Conservation (phyloP, 2,329 filamentous ascomycete genomes). For the Calonectria pseudoreteaudii region DNA sequence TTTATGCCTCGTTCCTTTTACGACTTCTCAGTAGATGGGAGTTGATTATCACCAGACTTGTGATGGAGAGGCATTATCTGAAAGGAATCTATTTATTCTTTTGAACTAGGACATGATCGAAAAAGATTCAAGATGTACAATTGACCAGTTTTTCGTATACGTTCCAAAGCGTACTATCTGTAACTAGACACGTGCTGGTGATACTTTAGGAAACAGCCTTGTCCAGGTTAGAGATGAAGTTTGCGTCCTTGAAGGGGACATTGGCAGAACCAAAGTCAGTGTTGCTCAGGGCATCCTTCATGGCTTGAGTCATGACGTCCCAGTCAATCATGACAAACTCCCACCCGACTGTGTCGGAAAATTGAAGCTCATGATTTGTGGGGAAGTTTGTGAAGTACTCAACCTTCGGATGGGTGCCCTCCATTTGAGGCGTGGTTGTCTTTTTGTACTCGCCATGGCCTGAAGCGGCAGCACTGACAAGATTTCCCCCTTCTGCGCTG, state of each 20-base stretch:
- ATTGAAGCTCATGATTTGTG: conserved; percentile 52
- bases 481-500: conserved; percentile 39
- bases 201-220: conserved; percentile 13
- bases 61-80: neutral
- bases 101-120: neutral
- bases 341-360: conserved; percentile 50
- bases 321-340: conserved; percentile 56
- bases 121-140: neutral
- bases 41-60: neutral
- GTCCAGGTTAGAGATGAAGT: conserved; percentile 36
- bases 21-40: neutral
- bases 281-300: conserved; percentile 48
- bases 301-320: conserved; percentile 51
- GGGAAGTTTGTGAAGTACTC: conserved; percentile 47
- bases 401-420: conserved; percentile 43
- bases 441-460: conserved; percentile 50
- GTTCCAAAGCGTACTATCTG: too few species aligned
- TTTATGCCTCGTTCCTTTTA: neutral
- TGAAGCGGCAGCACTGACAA: conserved; percentile 50
- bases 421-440: conserved; percentile 31
- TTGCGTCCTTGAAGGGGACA: conserved; percentile 53
- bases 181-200: neutral
- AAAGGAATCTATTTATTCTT: neutral
- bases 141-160: neutral
- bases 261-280: conserved; percentile 56